Evolutionary conservation across 2,329 filamentous ascomycete species (phyloP), one percentile per base, ranked within the genome.

Genomic region (Verticillium longisporum): DNA sequence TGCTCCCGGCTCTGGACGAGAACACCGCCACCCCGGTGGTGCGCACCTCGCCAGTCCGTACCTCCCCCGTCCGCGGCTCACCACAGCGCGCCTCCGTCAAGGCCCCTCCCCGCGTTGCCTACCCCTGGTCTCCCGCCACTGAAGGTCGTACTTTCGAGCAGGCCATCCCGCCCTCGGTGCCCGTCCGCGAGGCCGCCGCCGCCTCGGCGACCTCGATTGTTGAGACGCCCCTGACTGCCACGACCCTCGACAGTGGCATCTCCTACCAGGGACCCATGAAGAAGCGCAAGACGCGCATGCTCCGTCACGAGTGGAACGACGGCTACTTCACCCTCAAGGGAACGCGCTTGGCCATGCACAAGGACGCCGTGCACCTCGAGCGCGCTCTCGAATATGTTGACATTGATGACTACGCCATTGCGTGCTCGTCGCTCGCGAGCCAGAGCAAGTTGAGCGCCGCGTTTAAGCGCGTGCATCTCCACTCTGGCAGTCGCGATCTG

Each of bases 221-320:
- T 61, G 31, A 56, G 14, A 31, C 59, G 63, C 71, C 66, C 33
- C 69, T 31, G 56, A 61, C 13, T 60, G 70, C 67, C 61, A 72
- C 68, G 63, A 68, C 72, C 54, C 65, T 72, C 61, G 68, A 70
- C 60, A 72, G 69, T 26, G 85, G 86, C 61, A 76, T 89, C 64
- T 84, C 85, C 37, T 91, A 93, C 74, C 85, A 90, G 57, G 95
- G 95, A 1, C 92, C 88, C 75, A 96, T 99, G 87, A 93, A 92
- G 81, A 97, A 96, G 81, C 91, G 94, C 71, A 92, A 92, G 78
- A 96, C 89, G 37, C 88, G 87, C 70, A 87, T 97, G 80, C 84
- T 97, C 63, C 90, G 92, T 54, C 91, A 96, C 74, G 93, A 97
- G 77, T 97, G 93, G 93, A 87, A 92, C 70, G 91, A 96, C 72